Conservation (phyloP, 2,329 filamentous ascomycete species). For the Neonectria punicea region DNA sequence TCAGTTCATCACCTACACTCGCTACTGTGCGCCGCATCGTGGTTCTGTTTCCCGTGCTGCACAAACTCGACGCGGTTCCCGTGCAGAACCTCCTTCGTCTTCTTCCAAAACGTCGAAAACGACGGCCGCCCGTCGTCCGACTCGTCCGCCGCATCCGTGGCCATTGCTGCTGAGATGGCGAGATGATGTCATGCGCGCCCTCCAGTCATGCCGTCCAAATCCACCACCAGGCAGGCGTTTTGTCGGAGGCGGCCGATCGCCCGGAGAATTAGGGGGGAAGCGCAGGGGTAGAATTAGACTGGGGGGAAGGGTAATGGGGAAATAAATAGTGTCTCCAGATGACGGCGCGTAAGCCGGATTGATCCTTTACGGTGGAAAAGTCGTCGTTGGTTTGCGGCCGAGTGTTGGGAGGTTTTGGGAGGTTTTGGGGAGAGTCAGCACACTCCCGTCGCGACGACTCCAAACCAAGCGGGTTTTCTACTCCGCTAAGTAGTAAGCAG, state of each 20-base stretch:
- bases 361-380: neutral
- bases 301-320: neutral
- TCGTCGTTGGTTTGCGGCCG: neutral
- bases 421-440: neutral
- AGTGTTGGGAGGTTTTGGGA: slow-evolving; percentile 12
- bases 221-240: neutral
- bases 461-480: slow-evolving; percentile 16
- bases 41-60: slow-evolving; percentile 16
- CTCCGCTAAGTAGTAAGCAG: neutral
- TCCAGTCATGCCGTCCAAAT: slow-evolving; percentile 6
- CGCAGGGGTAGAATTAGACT: neutral
- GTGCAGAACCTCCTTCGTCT: slow-evolving; percentile 51
- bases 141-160: slow-evolving; percentile 31
- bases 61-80: slow-evolving; percentile 32
- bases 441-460: slow-evolving; percentile 5
- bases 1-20: slow-evolving; percentile 35
- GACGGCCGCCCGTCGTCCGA: slow-evolving; percentile 49
- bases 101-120: slow-evolving; percentile 61
- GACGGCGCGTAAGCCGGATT: slow-evolving; percentile 2
- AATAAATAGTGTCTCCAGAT: neutral
- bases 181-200: slow-evolving; percentile 20
- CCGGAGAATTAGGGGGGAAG: neutral
- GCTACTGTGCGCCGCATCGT: slow-evolving; percentile 25
- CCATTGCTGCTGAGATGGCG: slow-evolving; percentile 19
- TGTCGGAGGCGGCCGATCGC: slow-evolving; percentile 6